Percentiles rank a stretch among this genome's conserved stretches.
Evolutionary conservation across 2,329 filamentous ascomycete species (phyloP).

Genomic region (Ophiostoma piceae): DNA sequence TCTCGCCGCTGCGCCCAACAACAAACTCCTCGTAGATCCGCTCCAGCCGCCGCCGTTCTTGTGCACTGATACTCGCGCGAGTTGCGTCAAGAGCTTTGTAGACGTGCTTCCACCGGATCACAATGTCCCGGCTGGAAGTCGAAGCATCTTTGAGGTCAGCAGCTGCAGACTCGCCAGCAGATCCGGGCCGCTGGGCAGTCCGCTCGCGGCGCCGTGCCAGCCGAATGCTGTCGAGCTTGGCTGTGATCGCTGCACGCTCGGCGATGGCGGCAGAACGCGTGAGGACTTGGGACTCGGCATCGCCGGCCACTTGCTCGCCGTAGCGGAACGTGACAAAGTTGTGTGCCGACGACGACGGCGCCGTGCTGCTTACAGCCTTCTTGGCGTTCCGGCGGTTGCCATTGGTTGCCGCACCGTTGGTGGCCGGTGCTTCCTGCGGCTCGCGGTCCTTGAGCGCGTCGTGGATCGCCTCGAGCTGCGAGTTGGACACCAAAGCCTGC

Average conservation of each 20-base stretch:
- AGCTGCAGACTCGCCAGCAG: slow-evolving; percentile 26
- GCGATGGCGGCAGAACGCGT: slow-evolving; percentile 55
- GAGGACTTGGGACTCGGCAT: slow-evolving; percentile 36
- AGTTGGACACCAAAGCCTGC: slow-evolving; percentile 91
- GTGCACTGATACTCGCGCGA: slow-evolving; percentile 71
- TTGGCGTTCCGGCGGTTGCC: slow-evolving; percentile 8
- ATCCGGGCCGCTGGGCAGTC: slow-evolving; percentile 29
- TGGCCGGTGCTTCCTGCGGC: slow-evolving; percentile 30
- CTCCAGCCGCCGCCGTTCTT: slow-evolving; percentile 68
- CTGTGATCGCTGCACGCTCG: slow-evolving; percentile 70
- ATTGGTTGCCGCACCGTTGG: slow-evolving; percentile 29
- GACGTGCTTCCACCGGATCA: slow-evolving; percentile 80
- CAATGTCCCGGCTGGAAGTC: slow-evolving; percentile 53
- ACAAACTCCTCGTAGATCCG: slow-evolving; percentile 92
- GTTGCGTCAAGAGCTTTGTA: slow-evolving; percentile 71
- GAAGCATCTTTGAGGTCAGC: not conserved
- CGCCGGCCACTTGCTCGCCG: slow-evolving; percentile 46
- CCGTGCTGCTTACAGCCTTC: not conserved
- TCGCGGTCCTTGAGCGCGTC: slow-evolving; percentile 69
- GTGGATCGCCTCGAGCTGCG: slow-evolving; percentile 94
- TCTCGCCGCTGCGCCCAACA: slow-evolving; percentile 84
- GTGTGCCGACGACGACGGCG: slow-evolving; percentile 33
- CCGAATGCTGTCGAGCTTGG: slow-evolving; percentile 79
- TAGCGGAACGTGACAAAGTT: slow-evolving; percentile 83
- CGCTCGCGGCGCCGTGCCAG: slow-evolving; percentile 60